Evolutionary conservation across 192 early-diverging fungal species (phyloP).

Genomic region (Coemansia sp.): DNA sequence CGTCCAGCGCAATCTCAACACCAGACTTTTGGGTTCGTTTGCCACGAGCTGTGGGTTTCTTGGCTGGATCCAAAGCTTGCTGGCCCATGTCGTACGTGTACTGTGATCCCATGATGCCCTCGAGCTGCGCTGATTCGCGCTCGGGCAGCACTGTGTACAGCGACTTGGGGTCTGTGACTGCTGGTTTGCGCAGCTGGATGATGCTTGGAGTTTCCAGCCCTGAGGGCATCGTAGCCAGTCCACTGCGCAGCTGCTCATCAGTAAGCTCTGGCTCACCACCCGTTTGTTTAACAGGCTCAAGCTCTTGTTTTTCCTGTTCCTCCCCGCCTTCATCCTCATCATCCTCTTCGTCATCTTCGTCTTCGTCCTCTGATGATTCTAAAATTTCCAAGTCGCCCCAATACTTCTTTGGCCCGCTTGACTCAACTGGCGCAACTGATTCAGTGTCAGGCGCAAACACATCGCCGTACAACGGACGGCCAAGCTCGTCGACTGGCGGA

Average conservation of each 20-base stretch:
- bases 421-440: slow-evolving; percentile 10
- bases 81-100: slow-evolving; percentile 79
- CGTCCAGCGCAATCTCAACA: slow-evolving; percentile 86
- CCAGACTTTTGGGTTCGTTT: slow-evolving; percentile 60
- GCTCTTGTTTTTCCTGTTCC: slow-evolving; percentile 21
- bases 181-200: slow-evolving; percentile 86
- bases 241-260: slow-evolving; percentile 65
- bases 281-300: slow-evolving; percentile 29
- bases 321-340: slow-evolving; percentile 59
- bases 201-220: slow-evolving; percentile 87
- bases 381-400: slow-evolving; percentile 91
- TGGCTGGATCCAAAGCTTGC: slow-evolving; percentile 52
- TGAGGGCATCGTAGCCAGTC: slow-evolving; percentile 53
- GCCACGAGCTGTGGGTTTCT: slow-evolving; percentile 22
- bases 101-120: slow-evolving; percentile 92
- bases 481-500: slow-evolving; percentile 82
- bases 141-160: slow-evolving; percentile 88
- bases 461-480: slow-evolving; percentile 92
- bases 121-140: slow-evolving; percentile 63
- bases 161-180: slow-evolving; percentile 42
- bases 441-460: slow-evolving; percentile 76
- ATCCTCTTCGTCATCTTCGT: slow-evolving; percentile 73
- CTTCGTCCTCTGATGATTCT: slow-evolving; percentile 62
- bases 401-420: slow-evolving; percentile 44
- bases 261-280: slow-evolving; percentile 16